A percentile compares a stretch with the other conserved stretches of the same genome.
Evolutionary conservation across 148 eudicot species (phyloP).

Genomic region (Rhododendron vialii): DNA sequence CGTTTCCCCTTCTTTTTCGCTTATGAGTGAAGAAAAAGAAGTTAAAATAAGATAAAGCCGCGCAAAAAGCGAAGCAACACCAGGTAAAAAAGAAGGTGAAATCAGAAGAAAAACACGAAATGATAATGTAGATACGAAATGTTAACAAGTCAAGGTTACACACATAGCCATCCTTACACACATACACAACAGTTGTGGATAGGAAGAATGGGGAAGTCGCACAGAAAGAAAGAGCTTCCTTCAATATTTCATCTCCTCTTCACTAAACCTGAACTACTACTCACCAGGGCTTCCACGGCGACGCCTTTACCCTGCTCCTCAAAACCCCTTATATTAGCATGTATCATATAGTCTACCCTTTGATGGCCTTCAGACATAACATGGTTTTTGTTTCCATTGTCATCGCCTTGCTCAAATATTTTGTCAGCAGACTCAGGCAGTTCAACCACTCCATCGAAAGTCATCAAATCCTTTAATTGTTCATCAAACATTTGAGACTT

Average conservation of each 20-base stretch:
- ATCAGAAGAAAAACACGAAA: background rate
- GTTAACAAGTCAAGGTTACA: background rate
- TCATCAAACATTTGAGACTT: constrained; percentile 27
- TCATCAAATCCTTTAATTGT: constrained; percentile 45
- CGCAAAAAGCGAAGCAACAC: background rate
- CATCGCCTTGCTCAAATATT: constrained; percentile 13
- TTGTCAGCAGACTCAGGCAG: background rate
- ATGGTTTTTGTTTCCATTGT: constrained; percentile 2
- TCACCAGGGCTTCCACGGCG: background rate
- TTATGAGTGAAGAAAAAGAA: background rate
- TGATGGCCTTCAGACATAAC: background rate
- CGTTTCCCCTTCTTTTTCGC: background rate
- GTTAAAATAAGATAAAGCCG: background rate
- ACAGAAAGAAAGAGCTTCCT: background rate
- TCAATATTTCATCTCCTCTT: background rate
- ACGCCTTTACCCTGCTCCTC: background rate
- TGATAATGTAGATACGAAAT: background rate
- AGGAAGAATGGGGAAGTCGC: background rate
- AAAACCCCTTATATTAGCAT: background rate
- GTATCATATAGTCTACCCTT: background rate
- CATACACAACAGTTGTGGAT: background rate
- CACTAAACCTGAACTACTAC: background rate
- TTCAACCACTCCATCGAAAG: constrained; percentile 27
- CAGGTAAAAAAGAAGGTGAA: background rate
- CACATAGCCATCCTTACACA: background rate